Evolutionary conservation across 257 asterid genomes (phyloP).

Genomic region (Solanum dulcamara): DNA sequence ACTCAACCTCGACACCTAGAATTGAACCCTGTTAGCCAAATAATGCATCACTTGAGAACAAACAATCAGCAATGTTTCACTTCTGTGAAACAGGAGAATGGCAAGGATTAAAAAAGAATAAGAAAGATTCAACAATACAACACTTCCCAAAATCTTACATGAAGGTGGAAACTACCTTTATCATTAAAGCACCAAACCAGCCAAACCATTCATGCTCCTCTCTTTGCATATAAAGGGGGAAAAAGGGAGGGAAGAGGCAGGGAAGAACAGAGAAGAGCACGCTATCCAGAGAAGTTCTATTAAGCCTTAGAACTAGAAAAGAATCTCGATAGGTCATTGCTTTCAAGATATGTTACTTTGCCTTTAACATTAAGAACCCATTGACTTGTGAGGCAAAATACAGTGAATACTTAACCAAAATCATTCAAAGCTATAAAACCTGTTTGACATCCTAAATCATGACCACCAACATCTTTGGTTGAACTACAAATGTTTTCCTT

Average conservation of each 20-base stretch:
- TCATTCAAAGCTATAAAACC: neutral
- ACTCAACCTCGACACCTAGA: conserved; percentile 94
- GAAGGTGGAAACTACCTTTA: neutral
- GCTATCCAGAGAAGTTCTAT: neutral
- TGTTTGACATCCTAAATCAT: neutral
- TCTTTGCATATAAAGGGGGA: neutral
- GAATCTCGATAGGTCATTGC: neutral
- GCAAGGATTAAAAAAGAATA: neutral
- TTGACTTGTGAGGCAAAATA: neutral
- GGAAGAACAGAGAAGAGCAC: neutral
- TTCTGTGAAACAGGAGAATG: conserved; percentile 6
- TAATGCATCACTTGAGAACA: conserved; percentile 57
- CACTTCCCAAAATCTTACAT: neutral
- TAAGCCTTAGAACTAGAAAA: neutral
- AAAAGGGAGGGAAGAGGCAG: neutral
- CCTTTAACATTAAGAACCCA: neutral
- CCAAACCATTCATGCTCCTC: neutral
- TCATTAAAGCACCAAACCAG: neutral
- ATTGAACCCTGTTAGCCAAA: conserved; percentile 99
- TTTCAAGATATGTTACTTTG: neutral
- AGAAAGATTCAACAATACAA: neutral
- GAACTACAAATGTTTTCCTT: too few relatives aligned
- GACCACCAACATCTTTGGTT: neutral
- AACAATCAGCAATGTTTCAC: conserved; percentile 18
- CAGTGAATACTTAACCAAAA: neutral